Conservation (phyloP, 768 basidiomycete species). For the Imleria badia region DNA sequence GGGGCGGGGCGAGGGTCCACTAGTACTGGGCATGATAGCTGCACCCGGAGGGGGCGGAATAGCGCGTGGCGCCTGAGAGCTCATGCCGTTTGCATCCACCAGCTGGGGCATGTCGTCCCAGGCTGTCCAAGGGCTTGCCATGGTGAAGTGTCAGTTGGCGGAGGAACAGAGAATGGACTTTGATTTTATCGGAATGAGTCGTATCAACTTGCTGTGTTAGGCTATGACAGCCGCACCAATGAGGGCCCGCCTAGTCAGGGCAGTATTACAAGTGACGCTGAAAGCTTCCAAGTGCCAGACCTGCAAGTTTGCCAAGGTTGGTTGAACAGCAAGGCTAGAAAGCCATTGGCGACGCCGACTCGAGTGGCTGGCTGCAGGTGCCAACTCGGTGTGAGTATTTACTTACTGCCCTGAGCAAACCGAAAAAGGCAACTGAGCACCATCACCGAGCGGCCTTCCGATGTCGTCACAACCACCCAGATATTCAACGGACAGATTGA, state of each 20-base stretch:
- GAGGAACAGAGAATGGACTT: neutral
- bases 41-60: conserved; percentile 30
- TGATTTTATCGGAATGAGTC: conserved; percentile 18
- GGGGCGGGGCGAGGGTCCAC: conserved; percentile 13
- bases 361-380: neutral
- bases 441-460: conserved; percentile 1
- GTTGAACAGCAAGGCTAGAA: neutral
- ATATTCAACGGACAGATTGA: neutral
- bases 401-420: neutral
- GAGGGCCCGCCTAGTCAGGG: neutral
- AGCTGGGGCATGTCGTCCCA: conserved; percentile 30
- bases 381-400: conserved; percentile 1
- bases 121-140: conserved; percentile 8
- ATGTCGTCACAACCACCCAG: neutral
- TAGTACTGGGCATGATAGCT: conserved; percentile 5
- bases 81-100: conserved; percentile 17
- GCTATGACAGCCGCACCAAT: conserved; percentile 2
- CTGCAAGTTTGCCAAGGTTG: neutral
- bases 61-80: neutral
- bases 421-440: conserved; percentile 9
- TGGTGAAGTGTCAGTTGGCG: conserved; percentile 10
- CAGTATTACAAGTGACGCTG: neutral
- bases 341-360: neutral
- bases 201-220: conserved; percentile 20
- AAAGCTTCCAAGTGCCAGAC: neutral